A percentile compares a stretch with the other conserved stretches of the same genome.
Conservation (phyloP, 179 eudicot species). For the Beta corolliflora region DNA sequence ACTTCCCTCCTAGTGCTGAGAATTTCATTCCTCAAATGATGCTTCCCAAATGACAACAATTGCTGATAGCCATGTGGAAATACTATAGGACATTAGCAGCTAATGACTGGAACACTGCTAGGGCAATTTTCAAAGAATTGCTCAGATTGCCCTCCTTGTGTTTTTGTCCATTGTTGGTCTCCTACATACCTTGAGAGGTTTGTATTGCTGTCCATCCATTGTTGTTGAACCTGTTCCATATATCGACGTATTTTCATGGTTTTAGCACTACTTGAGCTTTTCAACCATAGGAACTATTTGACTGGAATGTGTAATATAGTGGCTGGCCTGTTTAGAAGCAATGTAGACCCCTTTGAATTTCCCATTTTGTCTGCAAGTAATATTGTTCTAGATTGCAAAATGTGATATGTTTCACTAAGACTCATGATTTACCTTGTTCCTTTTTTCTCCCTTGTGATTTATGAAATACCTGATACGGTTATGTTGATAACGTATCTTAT, state of each 20-base stretch:
- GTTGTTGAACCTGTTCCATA: slow-evolving; percentile 13
- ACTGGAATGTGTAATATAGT: neutral
- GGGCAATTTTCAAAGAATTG: slow-evolving; percentile 6
- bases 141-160: neutral
- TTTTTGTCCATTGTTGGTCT: slow-evolving; percentile 8
- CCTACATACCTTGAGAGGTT: neutral
- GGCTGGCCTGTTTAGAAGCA: too few species aligned
- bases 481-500: neutral
- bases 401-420: neutral
- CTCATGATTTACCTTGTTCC: neutral
- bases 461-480: neutral
- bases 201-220: slow-evolving; percentile 15
- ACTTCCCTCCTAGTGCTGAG: neutral
- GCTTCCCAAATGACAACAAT: slow-evolving; percentile 5
- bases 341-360: neutral
- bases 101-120: neutral
- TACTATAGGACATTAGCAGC: slow-evolving; percentile 4
- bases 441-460: neutral
- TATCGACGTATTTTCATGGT: slow-evolving; percentile 7
- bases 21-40: neutral
- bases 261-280: slow-evolving; percentile 12
- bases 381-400: neutral
- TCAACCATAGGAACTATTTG: slow-evolving; percentile 5
- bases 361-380: neutral
- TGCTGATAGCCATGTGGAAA: slow-evolving; percentile 18